A percentile compares a stretch with the other conserved stretches of the same genome.
These are phyloP conservation scores for Jackrogersella minutella DNA, from an alignment of 495 filamentous ascomycete genomes.

Conservation along the genomic window DNA sequence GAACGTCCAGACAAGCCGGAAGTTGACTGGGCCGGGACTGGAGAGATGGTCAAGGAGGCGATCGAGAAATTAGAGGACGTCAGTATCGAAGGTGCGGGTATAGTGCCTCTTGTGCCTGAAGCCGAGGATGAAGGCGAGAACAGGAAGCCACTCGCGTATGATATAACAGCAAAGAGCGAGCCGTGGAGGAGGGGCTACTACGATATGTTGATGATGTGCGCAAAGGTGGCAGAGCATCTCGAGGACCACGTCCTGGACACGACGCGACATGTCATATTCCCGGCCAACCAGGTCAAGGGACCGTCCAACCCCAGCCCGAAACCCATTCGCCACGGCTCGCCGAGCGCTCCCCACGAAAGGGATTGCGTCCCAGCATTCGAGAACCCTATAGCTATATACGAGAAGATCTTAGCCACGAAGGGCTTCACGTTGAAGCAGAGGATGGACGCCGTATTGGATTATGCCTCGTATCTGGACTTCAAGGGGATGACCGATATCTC, in stretches of 20 bases:
- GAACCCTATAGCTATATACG: constrained; percentile 73
- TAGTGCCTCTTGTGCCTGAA: constrained; percentile 42
- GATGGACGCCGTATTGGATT: constrained; percentile 79
- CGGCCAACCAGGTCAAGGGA: constrained; percentile 73
- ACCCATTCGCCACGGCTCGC: constrained; percentile 68
- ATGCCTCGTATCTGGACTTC: constrained; percentile 83
- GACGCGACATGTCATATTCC: constrained; percentile 69
- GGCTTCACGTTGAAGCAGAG: constrained; percentile 79
- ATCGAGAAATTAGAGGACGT: constrained; percentile 70
- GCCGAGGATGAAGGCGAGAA: constrained; percentile 44
- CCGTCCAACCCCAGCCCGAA: constrained; percentile 83
- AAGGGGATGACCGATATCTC: constrained; percentile 65
- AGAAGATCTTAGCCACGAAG: constrained; percentile 76
- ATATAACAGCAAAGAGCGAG: constrained; percentile 77
- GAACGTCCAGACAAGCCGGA: constrained; percentile 58
- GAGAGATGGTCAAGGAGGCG: constrained; percentile 60
- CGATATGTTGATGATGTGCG: constrained; percentile 77
- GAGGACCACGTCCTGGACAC: constrained; percentile 79
- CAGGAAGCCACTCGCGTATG: constrained; percentile 48
- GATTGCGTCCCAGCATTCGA: constrained; percentile 72
- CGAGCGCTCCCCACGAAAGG: constrained; percentile 70
- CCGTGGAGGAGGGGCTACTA: constrained; percentile 86
- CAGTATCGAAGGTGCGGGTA: constrained; percentile 69
- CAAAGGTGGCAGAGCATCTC: constrained; percentile 77
- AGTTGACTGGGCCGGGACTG: constrained; percentile 70